phyloP scores from a whole-genome alignment of 805 yeast species.

The Candida incommunis region DNA sequence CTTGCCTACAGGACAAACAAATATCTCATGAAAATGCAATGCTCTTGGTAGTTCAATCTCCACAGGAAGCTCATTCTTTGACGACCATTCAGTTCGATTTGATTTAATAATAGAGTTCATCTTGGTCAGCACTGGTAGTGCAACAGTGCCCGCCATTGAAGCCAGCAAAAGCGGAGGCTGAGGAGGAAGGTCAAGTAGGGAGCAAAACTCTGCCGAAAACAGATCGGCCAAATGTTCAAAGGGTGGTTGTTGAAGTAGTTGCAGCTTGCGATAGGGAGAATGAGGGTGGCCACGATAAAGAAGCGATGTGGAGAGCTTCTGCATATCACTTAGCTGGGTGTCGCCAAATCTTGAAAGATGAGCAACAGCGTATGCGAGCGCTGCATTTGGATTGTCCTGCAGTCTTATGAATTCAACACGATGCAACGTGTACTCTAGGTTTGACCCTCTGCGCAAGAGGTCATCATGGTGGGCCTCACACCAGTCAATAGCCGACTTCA shows the following conservation, averaged over 20 bases:
- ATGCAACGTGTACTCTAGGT: slow-evolving; percentile 33
- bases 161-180: slow-evolving; percentile 41
- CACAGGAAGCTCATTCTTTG: slow-evolving; percentile 46
- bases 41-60: slow-evolving; percentile 40
- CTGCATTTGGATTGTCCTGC: slow-evolving; percentile 10
- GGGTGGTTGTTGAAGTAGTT: slow-evolving; percentile 10
- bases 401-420: slow-evolving; percentile 27
- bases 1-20: slow-evolving; percentile 58
- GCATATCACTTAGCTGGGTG: slow-evolving; percentile 27
- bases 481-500: slow-evolving; percentile 39
- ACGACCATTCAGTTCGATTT: slow-evolving; percentile 37
- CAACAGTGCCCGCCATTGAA: slow-evolving; percentile 36
- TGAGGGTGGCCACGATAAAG: slow-evolving; percentile 10
- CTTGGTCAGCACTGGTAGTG: slow-evolving; percentile 40
- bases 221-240: slow-evolving; percentile 20
- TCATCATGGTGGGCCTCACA: slow-evolving; percentile 16
- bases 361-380: slow-evolving; percentile 27
- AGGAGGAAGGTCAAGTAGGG: slow-evolving; percentile 32
- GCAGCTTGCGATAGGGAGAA: slow-evolving; percentile 3
- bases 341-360: slow-evolving; percentile 28
- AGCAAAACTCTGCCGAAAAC: slow-evolving; percentile 37
- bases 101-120: slow-evolving; percentile 28
- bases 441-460: slow-evolving; percentile 25
- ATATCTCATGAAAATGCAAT: slow-evolving; percentile 47
- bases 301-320: slow-evolving; percentile 30